phyloP scores from a whole-genome alignment of 257 asterid genomes.

The Fraxinus anomala region DNA sequence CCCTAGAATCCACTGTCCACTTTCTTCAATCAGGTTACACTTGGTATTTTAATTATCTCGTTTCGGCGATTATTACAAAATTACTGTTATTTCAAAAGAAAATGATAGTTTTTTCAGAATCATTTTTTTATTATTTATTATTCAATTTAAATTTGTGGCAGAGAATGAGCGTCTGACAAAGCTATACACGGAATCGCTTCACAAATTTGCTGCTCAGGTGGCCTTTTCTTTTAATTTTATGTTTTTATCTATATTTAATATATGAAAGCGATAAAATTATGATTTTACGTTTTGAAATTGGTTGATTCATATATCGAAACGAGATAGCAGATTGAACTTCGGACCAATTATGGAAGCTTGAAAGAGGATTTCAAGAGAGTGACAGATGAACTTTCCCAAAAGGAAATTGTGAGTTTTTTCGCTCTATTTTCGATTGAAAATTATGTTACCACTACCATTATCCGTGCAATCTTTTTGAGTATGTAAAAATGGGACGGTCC shows the following conservation, averaged over 20 bases:
- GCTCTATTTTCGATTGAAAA: not conserved
- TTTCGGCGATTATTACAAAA: not conserved
- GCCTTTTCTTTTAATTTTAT: not conserved
- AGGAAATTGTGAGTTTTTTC: conserved; percentile 37
- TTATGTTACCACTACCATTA: no score
- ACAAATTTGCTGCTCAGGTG: conserved; percentile 37
- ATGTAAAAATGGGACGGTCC: not conserved
- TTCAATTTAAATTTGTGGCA: conserved; percentile 12
- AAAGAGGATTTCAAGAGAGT: conserved; percentile 40
- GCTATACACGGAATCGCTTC: conserved; percentile 28
- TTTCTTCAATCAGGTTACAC: conserved; percentile 37
- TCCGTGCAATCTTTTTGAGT: not conserved
- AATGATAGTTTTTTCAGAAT: not conserved
- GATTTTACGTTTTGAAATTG: not conserved
- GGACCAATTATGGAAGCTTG: conserved; percentile 34
- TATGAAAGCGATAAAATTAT: not conserved
- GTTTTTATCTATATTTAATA: not conserved
- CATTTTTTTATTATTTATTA: not conserved
- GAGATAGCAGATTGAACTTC: conserved; percentile 37
- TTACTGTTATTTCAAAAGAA: not conserved
- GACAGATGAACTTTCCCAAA: conserved; percentile 27
- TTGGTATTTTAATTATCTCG: not conserved
- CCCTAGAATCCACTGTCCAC: conserved; percentile 28
- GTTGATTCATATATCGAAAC: not conserved
- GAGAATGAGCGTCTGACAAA: conserved; percentile 43